Evolutionary conservation across 225 moss, liverwort and hornwort species (phyloP).

Genomic region (Bryoerythrophyllum caledonicum): DNA sequence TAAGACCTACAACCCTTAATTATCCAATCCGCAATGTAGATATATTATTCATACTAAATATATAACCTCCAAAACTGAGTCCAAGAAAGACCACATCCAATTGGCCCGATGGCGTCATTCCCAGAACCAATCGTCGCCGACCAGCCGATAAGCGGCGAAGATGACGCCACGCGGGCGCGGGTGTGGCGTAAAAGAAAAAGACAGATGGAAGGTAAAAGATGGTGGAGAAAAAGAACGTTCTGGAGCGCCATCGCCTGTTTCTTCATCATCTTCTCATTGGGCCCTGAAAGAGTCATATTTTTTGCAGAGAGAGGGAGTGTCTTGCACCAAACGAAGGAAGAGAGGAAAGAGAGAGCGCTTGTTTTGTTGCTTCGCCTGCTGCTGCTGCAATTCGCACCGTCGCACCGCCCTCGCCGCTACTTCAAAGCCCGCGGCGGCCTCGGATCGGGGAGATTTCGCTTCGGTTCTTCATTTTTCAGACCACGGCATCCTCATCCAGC

Average conservation of each 20-base stretch:
- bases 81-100: constrained; percentile 2
- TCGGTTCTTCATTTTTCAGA: background rate
- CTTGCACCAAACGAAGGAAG: background rate
- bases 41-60: too few relatives aligned
- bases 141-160: background rate
- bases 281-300: background rate
- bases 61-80: background rate
- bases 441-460: background rate
- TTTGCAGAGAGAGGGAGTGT: background rate
- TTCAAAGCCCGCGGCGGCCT: background rate
- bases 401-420: background rate
- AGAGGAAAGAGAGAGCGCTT: too few relatives aligned
- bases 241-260: constrained; percentile 26
- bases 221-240: constrained; percentile 29
- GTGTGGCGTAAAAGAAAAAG: background rate
- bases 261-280: constrained; percentile 24
- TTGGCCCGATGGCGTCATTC: background rate
- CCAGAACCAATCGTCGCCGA: background rate
- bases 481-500: background rate
- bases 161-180: constrained; percentile 10
- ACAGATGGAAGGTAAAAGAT: background rate
- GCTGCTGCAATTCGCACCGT: background rate
- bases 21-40: too few relatives aligned
- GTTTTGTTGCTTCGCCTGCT: background rate
- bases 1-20: too few relatives aligned